These are phyloP conservation scores for Phylloporus rhodoxanthus DNA, from an alignment of 768 basidiomycete genomes.

Conservation along the genomic window DNA sequence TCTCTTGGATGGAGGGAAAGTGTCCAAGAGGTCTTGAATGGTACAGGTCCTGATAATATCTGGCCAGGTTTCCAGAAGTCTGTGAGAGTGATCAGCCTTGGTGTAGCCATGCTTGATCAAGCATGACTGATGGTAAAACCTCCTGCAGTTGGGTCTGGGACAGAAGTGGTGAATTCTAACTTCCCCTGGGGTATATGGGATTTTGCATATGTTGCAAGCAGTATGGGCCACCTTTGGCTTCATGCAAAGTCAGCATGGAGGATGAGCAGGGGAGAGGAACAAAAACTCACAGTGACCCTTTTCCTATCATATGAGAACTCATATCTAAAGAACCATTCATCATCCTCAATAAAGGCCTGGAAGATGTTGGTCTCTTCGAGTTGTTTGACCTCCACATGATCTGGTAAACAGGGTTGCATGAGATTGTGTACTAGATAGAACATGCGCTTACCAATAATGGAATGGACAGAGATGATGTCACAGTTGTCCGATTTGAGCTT, in stretches of 20 bases:
- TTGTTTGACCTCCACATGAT: slow-evolving; percentile 26
- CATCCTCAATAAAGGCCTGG: slow-evolving; percentile 35
- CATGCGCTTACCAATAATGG: slow-evolving; percentile 42
- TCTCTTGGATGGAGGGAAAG: slow-evolving; percentile 10
- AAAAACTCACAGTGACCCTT: slow-evolving; percentile 32
- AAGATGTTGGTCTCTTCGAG: slow-evolving; percentile 37
- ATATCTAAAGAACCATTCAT: slow-evolving; percentile 47
- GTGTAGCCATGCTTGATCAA: slow-evolving; percentile 29
- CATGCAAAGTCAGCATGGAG: neutral
- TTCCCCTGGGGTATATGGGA: slow-evolving; percentile 43
- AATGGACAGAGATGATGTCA: slow-evolving; percentile 42
- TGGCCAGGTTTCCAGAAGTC: slow-evolving; percentile 36
- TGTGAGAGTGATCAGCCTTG: slow-evolving; percentile 18
- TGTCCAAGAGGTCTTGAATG: neutral
- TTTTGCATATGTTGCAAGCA: slow-evolving; percentile 40
- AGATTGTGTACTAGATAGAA: neutral
- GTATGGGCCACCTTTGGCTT: slow-evolving; percentile 39
- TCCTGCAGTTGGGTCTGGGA: slow-evolving; percentile 44
- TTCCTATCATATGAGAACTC: slow-evolving; percentile 32
- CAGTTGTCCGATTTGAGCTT: slow-evolving; percentile 43
- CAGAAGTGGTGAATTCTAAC: slow-evolving; percentile 49
- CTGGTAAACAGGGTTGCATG: slow-evolving; percentile 20
- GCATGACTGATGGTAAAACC: slow-evolving; percentile 46
- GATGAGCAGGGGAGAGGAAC: neutral
- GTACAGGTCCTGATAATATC: slow-evolving; percentile 21